A percentile compares a stretch with the other conserved stretches of the same genome.
Evolutionary conservation across 129 eudicot genomes (phyloP).

Genomic region (Heracleum sosnowskyi): DNA sequence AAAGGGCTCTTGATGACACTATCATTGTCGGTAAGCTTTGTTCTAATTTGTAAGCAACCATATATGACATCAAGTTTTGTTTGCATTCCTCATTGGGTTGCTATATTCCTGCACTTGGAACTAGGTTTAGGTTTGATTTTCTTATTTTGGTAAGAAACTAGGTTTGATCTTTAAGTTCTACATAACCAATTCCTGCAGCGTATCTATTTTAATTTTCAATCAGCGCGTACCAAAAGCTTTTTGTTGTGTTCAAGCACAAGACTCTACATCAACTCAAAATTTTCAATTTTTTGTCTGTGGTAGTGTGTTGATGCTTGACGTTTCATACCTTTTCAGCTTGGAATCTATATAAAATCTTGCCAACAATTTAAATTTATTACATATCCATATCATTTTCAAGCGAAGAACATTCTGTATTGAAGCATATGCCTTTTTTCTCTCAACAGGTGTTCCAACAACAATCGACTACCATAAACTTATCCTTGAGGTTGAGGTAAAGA

Average conservation of each 20-base stretch:
- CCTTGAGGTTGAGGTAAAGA: slow-evolving; percentile 82
- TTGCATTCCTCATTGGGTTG: background rate
- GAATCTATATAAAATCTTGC: background rate
- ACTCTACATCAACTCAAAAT: background rate
- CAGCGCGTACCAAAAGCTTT: background rate
- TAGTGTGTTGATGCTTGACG: background rate
- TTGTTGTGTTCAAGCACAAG: background rate
- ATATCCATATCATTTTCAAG: background rate
- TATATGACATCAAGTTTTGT: background rate
- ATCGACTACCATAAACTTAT: slow-evolving; percentile 96
- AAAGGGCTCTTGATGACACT: slow-evolving; percentile 94
- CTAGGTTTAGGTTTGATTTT: background rate
- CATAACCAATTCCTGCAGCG: background rate
- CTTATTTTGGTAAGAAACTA: background rate
- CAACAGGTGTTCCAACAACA: slow-evolving; percentile 94
- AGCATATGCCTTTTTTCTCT: slow-evolving; percentile 10
- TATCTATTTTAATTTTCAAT: background rate
- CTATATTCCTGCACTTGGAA: background rate
- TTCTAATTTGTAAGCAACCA: background rate
- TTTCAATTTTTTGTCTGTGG: background rate
- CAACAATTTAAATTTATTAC: background rate
- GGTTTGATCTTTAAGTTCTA: background rate
- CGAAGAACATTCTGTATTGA: no score
- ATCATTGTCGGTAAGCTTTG: slow-evolving; percentile 60
- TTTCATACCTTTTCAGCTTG: background rate